Conservation (phyloP, 108 stramenopile species). For the Nitzschia putrida region DNA sequence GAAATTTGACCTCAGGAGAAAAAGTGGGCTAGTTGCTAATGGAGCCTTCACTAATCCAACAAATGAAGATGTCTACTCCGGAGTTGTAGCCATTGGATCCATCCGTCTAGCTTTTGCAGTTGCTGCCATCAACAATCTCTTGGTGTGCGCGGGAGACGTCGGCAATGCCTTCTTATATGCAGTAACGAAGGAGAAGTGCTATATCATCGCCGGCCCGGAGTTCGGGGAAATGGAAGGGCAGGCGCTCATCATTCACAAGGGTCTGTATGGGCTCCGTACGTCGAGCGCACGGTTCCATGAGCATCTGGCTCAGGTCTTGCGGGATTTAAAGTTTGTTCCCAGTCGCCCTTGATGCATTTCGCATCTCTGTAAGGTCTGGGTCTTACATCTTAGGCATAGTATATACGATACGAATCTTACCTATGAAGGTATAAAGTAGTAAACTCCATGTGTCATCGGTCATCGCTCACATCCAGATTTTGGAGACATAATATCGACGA, state of each 20-base stretch:
- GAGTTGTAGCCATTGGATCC: background rate
- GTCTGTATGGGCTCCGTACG: background rate
- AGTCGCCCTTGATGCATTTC: too few species aligned
- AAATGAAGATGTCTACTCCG: background rate
- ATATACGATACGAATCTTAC: too few species aligned
- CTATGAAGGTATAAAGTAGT: too few species aligned
- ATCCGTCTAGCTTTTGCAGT: background rate
- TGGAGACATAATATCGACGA: too few species aligned
- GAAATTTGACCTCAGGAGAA: background rate
- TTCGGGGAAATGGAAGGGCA: background rate
- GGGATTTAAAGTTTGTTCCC: conserved; percentile 28
- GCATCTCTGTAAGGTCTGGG: too few species aligned
- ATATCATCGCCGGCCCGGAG: background rate
- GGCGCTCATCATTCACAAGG: background rate
- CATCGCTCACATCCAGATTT: too few species aligned
- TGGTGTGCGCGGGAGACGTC: background rate
- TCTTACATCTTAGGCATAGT: too few species aligned
- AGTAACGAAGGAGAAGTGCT: background rate
- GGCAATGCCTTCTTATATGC: background rate
- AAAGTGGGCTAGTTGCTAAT: background rate
- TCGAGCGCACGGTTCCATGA: conserved; percentile 5
- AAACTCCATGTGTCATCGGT: too few species aligned
- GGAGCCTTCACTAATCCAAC: too few species aligned
- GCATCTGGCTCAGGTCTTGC: conserved; percentile 8
- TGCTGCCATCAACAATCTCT: background rate